Conservation (phyloP, 306 rosid genomes). For the Castanea mollissima region DNA sequence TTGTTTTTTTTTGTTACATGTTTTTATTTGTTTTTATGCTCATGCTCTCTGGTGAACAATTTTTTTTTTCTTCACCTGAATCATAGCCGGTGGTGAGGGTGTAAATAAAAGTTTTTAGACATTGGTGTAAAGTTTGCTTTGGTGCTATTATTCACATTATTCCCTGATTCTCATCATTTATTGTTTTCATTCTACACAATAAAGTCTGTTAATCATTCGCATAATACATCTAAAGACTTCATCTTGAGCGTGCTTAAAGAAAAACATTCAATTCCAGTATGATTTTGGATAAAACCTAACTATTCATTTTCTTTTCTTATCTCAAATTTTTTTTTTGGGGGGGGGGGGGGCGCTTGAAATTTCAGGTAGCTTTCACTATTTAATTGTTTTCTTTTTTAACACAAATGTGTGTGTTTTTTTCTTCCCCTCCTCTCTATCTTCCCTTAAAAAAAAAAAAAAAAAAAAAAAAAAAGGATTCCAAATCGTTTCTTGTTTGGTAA, state of each 20-base stretch:
- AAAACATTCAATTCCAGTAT: no score
- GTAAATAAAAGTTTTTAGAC: neutral
- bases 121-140: neutral
- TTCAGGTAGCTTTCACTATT: no score
- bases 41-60: neutral
- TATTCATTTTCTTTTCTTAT: neutral
- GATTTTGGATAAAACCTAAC: no score
- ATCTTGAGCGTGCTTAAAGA: no score
- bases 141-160: constrained; percentile 23
- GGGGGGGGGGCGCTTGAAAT: neutral
- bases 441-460: no score
- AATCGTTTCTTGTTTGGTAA: no score
- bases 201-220: no score
- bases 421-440: no score
- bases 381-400: no score
- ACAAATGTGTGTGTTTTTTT: no score
- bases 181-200: neutral
- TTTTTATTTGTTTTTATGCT: neutral
- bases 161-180: constrained; percentile 19
- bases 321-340: neutral
- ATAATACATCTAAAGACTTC: no score
- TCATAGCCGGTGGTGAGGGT: neutral
- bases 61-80: neutral
- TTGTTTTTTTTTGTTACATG: neutral
- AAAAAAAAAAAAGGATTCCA: no score